Percentiles rank a stretch among this genome's conserved stretches.
Conservation (phyloP, 345 rosid species). For the Citrus unshiu region DNA sequence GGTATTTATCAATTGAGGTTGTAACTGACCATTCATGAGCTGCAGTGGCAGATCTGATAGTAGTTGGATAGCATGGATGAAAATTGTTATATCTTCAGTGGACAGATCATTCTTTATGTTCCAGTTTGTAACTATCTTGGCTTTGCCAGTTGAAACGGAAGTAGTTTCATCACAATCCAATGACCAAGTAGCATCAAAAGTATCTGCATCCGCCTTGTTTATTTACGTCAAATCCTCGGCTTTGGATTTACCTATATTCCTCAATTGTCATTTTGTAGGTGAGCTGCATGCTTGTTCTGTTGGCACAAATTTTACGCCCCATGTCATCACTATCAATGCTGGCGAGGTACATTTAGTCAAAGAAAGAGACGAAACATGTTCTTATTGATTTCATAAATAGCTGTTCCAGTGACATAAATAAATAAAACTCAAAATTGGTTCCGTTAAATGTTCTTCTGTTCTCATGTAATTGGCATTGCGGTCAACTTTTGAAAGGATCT, state of each 20-base stretch:
- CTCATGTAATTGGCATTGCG: not conserved
- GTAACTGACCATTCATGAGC: not conserved
- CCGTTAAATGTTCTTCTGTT: not conserved
- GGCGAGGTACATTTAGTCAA: conserved; percentile 60
- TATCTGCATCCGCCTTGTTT: not conserved
- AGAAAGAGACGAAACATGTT: not conserved
- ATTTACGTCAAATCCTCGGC: conserved; percentile 3
- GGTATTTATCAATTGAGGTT: not conserved
- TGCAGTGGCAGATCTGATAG: not conserved
- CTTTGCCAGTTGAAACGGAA: not conserved
- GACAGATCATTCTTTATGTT: not conserved
- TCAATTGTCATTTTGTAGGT: conserved; percentile 36
- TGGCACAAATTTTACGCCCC: conserved; percentile 76
- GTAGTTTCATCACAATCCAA: not conserved
- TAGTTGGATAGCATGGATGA: not conserved
- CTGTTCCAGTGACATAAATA: not conserved
- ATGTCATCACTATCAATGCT: conserved; percentile 66
- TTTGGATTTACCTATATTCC: conserved; percentile 13
- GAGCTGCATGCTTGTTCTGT: conserved; percentile 45
- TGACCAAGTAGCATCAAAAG: not conserved
- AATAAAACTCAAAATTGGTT: not conserved
- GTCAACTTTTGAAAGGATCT: not conserved
- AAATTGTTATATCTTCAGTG: not conserved
- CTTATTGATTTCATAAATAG: not conserved
- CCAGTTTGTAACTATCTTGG: not conserved